Evolutionary conservation across 306 rosid species (phyloP).

Genomic region (Quercus agrifolia): DNA sequence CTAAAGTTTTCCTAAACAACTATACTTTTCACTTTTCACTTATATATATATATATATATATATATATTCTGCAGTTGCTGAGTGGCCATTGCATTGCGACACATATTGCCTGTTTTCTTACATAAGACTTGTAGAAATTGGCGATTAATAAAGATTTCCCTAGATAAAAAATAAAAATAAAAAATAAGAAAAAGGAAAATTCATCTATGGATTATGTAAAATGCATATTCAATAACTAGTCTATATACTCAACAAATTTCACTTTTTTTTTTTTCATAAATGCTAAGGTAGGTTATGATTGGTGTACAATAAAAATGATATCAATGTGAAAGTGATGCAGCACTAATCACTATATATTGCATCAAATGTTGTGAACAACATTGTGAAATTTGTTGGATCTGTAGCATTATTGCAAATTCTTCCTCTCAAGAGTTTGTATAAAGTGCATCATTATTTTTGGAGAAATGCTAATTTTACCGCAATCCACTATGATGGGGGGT

Average conservation of each 20-base stretch:
- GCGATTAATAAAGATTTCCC: not conserved
- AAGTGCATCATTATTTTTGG: not conserved
- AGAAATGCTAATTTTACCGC: not conserved
- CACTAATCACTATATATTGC: too few relatives aligned
- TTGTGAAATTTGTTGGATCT: too few relatives aligned
- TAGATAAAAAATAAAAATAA: not conserved
- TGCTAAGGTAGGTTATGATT: too few relatives aligned
- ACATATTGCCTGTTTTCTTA: not conserved
- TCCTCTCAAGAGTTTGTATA: not conserved
- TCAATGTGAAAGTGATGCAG: too few relatives aligned
- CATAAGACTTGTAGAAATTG: not conserved
- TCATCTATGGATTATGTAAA: not conserved
- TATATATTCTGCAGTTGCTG: not conserved
- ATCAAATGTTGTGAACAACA: too few relatives aligned
- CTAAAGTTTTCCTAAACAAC: not conserved
- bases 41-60: not conserved
- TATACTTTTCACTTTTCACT: not conserved
- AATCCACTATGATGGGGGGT: not conserved
- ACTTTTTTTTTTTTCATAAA: not conserved
- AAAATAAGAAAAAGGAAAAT: not conserved
- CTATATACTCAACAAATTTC: too few relatives aligned
- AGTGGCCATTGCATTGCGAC: too few relatives aligned
- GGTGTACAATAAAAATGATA: too few relatives aligned
- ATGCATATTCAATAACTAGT: too few relatives aligned
- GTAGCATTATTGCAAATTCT: not conserved